These are phyloP conservation scores for Epichloe hybrida DNA, from an alignment of 2,329 filamentous ascomycete genomes.

Conservation along the genomic window DNA sequence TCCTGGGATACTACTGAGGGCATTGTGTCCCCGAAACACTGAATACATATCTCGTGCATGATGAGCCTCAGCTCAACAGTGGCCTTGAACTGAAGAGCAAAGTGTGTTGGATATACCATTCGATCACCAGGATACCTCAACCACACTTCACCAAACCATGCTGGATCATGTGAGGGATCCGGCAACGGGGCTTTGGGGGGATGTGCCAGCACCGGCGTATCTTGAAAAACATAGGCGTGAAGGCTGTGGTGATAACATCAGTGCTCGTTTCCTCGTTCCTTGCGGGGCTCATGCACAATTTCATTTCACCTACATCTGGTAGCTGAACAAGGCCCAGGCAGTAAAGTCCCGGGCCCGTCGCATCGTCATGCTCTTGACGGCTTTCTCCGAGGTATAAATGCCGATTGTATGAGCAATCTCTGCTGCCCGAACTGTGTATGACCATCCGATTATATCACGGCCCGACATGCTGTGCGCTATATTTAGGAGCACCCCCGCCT, in stretches of 20 bases:
- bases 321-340: constrained; percentile 23
- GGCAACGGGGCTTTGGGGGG: constrained; percentile 19
- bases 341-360: constrained; percentile 13
- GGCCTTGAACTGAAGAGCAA: constrained; percentile 18
- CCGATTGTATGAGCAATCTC: constrained; percentile 19
- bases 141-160: constrained; percentile 24
- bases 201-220: constrained; percentile 14
- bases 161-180: constrained; percentile 9
- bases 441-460: constrained; percentile 23
- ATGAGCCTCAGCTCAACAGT: constrained; percentile 16
- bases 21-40: too few species aligned
- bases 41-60: constrained; percentile 15
- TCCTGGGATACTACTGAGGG: constrained; percentile 8
- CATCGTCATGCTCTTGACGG: constrained; percentile 7
- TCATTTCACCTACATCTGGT: constrained; percentile 15
- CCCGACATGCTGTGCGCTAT: constrained; percentile 20
- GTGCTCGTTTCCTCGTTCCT: too few species aligned
- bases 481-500: constrained; percentile 21
- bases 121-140: constrained; percentile 20
- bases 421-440: constrained; percentile 19
- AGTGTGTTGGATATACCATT: constrained; percentile 10
- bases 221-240: constrained; percentile 13
- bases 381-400: constrained; percentile 13
- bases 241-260: constrained; percentile 8
- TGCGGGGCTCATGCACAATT: neutral